Evolutionary conservation across 768 basidiomycete genomes (phyloP).

Genomic region (Auricularia sp.): DNA sequence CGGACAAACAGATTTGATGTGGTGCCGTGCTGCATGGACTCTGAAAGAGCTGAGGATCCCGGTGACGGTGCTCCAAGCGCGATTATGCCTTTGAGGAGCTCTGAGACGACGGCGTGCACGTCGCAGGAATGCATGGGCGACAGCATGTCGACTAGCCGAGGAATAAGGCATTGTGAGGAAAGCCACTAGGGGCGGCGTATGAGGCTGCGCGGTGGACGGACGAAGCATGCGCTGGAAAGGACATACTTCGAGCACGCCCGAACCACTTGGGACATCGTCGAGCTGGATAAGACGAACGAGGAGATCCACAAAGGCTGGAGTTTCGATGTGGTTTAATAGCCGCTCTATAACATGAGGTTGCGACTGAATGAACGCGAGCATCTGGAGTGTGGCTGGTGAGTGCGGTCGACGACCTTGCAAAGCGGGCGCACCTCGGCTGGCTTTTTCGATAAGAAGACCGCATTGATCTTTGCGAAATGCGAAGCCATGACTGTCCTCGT

Average conservation of each 20-base stretch:
- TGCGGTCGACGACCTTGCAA: background rate
- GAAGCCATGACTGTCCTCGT: conserved; percentile 79
- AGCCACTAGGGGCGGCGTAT: conserved; percentile 59
- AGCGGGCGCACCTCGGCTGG: conserved; percentile 64
- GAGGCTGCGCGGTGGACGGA: conserved; percentile 23
- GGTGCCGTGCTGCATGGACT: conserved; percentile 57
- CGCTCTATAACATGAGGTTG: conserved; percentile 76
- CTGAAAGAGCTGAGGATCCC: conserved; percentile 53
- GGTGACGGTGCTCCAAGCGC: conserved; percentile 87
- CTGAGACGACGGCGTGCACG: conserved; percentile 77
- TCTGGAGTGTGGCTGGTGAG: conserved; percentile 35
- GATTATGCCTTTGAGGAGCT: conserved; percentile 90
- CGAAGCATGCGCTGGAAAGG: conserved; percentile 18
- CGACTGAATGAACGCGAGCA: conserved; percentile 83
- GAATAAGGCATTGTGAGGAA: conserved; percentile 73
- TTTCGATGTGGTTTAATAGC: conserved; percentile 76
- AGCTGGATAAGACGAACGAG: conserved; percentile 83
- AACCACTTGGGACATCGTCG: conserved; percentile 72
- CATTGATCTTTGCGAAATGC: conserved; percentile 91
- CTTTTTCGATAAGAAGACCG: conserved; percentile 78
- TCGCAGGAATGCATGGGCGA: conserved; percentile 67
- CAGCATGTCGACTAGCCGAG: conserved; percentile 68
- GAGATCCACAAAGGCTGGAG: conserved; percentile 85
- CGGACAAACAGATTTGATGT: conserved; percentile 83
- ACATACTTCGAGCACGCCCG: conserved; percentile 82